Percentiles rank a stretch among this genome's conserved stretches.
phyloP scores from a whole-genome alignment of 208 protist species.

The Crithidia expoeki region DNA sequence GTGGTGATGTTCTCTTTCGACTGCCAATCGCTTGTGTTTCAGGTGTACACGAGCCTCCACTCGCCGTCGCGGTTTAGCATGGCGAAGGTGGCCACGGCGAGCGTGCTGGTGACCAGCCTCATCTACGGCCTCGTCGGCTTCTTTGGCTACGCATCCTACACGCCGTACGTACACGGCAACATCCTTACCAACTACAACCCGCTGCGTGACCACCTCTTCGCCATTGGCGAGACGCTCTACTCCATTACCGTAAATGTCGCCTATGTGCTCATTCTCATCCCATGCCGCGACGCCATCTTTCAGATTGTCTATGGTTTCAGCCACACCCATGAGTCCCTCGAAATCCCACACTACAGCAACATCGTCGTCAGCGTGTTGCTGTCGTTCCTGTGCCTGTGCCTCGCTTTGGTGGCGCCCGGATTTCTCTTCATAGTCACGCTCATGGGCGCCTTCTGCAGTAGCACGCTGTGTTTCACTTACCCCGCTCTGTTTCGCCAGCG shows the following conservation, averaged over 20 bases:
- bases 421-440: constrained; percentile 72
- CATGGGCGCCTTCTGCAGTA: constrained; percentile 72
- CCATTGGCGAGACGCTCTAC: constrained; percentile 48
- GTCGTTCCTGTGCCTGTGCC: constrained; percentile 45
- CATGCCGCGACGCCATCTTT: constrained; percentile 64
- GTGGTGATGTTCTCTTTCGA: constrained; percentile 82
- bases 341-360: constrained; percentile 46
- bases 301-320: constrained; percentile 65
- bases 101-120: constrained; percentile 53
- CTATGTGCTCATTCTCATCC: constrained; percentile 73
- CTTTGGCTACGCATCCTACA: constrained; percentile 62
- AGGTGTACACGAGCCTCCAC: constrained; percentile 51
- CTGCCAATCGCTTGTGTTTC: constrained; percentile 76
- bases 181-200: constrained; percentile 79
- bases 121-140: constrained; percentile 66
- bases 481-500: constrained; percentile 63
- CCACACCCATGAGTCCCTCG: constrained; percentile 35
- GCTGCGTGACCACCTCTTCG: constrained; percentile 52
- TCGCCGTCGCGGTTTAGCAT: constrained; percentile 41
- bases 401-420: constrained; percentile 54
- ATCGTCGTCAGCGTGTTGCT: constrained; percentile 44
- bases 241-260: constrained; percentile 62
- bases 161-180: constrained; percentile 63
- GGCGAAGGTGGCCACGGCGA: constrained; percentile 56
- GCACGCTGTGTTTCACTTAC: constrained; percentile 73